Conservation (phyloP, 1,284 basidiomycete species). For the Irpex lacteus region DNA sequence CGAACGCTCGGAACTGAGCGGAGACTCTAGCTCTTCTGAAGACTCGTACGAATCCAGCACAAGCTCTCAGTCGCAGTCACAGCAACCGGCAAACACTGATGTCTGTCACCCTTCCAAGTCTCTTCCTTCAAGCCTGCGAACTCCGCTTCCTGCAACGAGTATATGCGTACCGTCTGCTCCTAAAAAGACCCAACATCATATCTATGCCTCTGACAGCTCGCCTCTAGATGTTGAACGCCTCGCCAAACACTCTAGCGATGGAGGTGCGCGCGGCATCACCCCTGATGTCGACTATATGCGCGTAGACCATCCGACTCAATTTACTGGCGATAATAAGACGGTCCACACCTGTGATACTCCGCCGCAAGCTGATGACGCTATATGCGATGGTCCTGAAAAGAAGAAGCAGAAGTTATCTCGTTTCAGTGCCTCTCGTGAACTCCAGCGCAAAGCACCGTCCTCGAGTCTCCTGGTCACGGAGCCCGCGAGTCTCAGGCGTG, state of each 20-base stretch:
- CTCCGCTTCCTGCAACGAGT: not conserved
- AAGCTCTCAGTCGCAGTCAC: not conserved
- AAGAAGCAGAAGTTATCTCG: conserved; percentile 1
- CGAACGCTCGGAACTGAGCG: not conserved
- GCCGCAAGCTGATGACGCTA: not conserved
- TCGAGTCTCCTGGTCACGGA: conserved; percentile 8
- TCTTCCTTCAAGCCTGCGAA: not conserved
- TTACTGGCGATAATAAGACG: not conserved
- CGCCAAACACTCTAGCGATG: not conserved
- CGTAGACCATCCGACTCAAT: not conserved
- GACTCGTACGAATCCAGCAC: not conserved
- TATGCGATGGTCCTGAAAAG: not conserved
- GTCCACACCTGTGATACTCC: not conserved
- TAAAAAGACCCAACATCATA: conserved; percentile 11
- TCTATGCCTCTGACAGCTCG: conserved; percentile 1
- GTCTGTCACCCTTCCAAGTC: not conserved
- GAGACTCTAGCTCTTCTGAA: not conserved
- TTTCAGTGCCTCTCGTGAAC: not conserved
- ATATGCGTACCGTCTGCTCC: conserved; percentile 11
- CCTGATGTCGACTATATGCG: conserved; percentile 2
- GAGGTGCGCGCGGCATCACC: not conserved
- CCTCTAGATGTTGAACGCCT: not conserved
- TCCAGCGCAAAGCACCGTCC: not conserved
- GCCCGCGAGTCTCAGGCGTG: conserved; percentile 17
- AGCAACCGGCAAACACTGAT: not conserved